Evolutionary conservation across 2,329 filamentous ascomycete species (phyloP), one percentile per base, ranked within the genome.

Genomic region (Beauveria sp.): DNA sequence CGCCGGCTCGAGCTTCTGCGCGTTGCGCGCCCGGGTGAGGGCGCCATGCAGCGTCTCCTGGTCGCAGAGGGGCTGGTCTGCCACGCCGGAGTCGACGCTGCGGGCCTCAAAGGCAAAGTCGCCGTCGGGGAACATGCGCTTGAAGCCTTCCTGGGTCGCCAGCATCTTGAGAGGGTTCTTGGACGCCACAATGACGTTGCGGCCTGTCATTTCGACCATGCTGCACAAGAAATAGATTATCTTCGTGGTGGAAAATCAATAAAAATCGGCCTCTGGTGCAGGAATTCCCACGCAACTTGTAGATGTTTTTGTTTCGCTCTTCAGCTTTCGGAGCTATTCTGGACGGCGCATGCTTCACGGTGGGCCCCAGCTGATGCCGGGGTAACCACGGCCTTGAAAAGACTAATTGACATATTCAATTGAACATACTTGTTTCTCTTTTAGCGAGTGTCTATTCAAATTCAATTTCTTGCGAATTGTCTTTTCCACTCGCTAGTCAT

Each of bases 151-250:
- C 7, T 65, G 67, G 8, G 75, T 66, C 34, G 76, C 76, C 12
- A 64, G 69, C 61, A 76, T 71, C 59, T 77, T 78, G 67, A 76
- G 70, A 38, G 74, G 73, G 63, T 77, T 77, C 16, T 69, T 69
- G 20, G 76, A 78, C 8, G 75, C 72, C 5, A 77, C 69, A 40
- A 77, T 61, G 69, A 71, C 65, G 38, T 20, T 34, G 57, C 38
- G 18, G 16, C 24, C 38, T 12, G 20, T 12, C 12, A 8, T 14
- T 58, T 46, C 6, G 4, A 14, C 43, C 14, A 49, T 49, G 31
- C 3, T 16, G n/a, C 10, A 8, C 34, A 40, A 34, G 3, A 12
- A 42, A 16, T 5, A 7, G 43, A 24, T 38, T 16, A 16, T 14
- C 12, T 38, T 16, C 5, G 12, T 0, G 34, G 12, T 2, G 34